These are phyloP conservation scores for Fistulifera pelliculosa DNA, from an alignment of 108 stramenopile species.

Conservation along the genomic window DNA sequence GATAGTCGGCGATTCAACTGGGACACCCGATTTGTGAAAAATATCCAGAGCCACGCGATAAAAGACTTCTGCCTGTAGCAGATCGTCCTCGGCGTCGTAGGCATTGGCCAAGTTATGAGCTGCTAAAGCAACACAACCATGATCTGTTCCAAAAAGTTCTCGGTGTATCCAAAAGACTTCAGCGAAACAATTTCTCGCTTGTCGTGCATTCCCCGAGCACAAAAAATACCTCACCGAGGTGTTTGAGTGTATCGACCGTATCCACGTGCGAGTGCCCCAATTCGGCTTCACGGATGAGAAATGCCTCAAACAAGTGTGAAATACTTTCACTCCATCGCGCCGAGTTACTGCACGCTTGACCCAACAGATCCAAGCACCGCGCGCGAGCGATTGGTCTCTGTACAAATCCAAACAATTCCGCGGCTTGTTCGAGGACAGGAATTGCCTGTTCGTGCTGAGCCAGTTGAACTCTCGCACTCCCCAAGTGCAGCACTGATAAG, in stretches of 20 bases:
- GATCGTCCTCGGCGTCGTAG: constrained; percentile 6
- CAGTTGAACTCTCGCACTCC: too few relatives aligned
- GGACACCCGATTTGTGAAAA: constrained; percentile 17
- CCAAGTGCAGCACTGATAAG: too few relatives aligned
- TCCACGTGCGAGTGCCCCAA: constrained; percentile 46
- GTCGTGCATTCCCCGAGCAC: constrained; percentile 9
- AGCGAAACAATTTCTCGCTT: constrained; percentile 21
- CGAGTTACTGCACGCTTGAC: neutral
- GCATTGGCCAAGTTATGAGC: constrained; percentile 40
- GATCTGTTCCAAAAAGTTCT: constrained; percentile 32
- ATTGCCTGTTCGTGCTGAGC: too few relatives aligned
- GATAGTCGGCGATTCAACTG: neutral
- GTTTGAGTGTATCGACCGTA: constrained; percentile 39
- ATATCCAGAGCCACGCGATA: constrained; percentile 19
- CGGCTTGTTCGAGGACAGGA: too few relatives aligned
- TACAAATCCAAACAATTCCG: too few relatives aligned
- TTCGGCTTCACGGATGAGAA: constrained; percentile 28
- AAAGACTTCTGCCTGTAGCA: constrained; percentile 13
- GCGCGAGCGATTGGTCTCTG: neutral
- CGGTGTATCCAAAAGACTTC: constrained; percentile 36
- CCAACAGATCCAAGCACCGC: neutral
- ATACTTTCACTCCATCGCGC: neutral
- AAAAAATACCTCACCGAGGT: constrained; percentile 30
- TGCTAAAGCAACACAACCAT: constrained; percentile 41
- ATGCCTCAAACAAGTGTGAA: constrained; percentile 15